Percentiles rank a stretch among this genome's conserved stretches.
Conservation (phyloP, 1,284 basidiomycete species). For the Tilletia walkeri region DNA sequence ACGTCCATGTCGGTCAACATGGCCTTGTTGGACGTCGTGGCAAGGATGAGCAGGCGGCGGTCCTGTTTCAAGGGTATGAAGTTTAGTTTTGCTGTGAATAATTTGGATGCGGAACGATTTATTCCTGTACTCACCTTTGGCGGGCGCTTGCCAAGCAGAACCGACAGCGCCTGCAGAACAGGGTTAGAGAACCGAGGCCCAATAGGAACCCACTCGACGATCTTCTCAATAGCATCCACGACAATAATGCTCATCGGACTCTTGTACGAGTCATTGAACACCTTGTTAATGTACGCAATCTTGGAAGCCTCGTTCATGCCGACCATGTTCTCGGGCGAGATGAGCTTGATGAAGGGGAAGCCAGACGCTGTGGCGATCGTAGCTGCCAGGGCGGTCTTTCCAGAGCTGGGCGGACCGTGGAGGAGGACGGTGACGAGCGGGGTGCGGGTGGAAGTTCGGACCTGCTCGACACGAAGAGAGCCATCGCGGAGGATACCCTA, state of each 20-base stretch:
- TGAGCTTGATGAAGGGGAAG: conserved; percentile 97
- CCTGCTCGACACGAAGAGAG: conserved; percentile 91
- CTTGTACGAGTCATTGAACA: conserved; percentile 96
- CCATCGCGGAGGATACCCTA: conserved; percentile 74
- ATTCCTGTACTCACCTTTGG: conserved; percentile 69
- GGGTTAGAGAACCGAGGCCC: conserved; percentile 93
- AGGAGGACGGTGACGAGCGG: conserved; percentile 87
- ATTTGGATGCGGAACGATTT: too few relatives aligned
- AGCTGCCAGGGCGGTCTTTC: conserved; percentile 93
- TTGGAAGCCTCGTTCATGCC: conserved; percentile 89
- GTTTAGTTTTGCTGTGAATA: too few relatives aligned
- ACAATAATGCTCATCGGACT: conserved; percentile 93
- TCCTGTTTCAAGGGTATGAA: conserved; percentile 62
- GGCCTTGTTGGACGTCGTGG: conserved; percentile 82
- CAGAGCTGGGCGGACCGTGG: conserved; percentile 81
- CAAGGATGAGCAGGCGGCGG: conserved; percentile 85
- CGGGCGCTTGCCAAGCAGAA: conserved; percentile 82
- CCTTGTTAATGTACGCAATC: conserved; percentile 85
- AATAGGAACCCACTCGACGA: conserved; percentile 80
- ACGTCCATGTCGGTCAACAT: conserved; percentile 89
- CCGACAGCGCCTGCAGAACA: conserved; percentile 85
- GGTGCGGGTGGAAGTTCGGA: conserved; percentile 82
- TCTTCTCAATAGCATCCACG: conserved; percentile 66
- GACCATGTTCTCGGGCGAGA: conserved; percentile 95
- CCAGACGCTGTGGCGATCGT: conserved; percentile 88